These are phyloP conservation scores for Hebeloma cylindrosporum DNA, from an alignment of 768 basidiomycete species.

Conservation along the genomic window DNA sequence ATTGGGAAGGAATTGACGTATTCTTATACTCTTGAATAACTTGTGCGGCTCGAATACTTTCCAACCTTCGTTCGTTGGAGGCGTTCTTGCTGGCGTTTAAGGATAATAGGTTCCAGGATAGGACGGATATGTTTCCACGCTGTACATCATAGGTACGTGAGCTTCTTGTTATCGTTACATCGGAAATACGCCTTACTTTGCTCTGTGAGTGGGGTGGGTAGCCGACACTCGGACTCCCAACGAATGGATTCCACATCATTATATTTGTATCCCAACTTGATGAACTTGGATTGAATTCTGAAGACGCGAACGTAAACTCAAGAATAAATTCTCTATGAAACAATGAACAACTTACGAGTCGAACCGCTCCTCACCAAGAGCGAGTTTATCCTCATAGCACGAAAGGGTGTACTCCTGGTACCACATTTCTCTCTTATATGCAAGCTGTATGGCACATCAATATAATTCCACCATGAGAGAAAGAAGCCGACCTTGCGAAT, in stretches of 20 bases:
- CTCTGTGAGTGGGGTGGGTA: slow-evolving; percentile 1
- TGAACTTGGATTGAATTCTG: slow-evolving; percentile 8
- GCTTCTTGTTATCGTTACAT: background rate
- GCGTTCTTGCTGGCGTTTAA: background rate
- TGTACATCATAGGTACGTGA: too few species aligned
- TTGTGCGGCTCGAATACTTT: background rate
- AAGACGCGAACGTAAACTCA: background rate
- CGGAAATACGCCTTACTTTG: background rate
- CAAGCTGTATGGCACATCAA: background rate
- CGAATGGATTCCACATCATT: background rate
- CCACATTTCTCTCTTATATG: background rate
- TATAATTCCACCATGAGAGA: too few species aligned
- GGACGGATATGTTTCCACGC: slow-evolving; percentile 8
- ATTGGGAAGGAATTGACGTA: slow-evolving; percentile 22
- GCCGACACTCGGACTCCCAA: background rate
- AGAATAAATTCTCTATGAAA: background rate
- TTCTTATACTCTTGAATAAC: slow-evolving; percentile 19
- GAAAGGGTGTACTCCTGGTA: too few species aligned
- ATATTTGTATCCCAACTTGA: slow-evolving; percentile 1
- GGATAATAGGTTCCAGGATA: slow-evolving; percentile 1
- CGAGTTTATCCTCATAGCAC: too few species aligned
- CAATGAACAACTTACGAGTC: background rate
- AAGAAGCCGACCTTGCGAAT: slow-evolving; percentile 18
- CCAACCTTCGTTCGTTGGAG: background rate
- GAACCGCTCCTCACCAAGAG: too few species aligned